phyloP scores from a whole-genome alignment of 495 filamentous ascomycete species.

The Talaromyces thailandensis region DNA sequence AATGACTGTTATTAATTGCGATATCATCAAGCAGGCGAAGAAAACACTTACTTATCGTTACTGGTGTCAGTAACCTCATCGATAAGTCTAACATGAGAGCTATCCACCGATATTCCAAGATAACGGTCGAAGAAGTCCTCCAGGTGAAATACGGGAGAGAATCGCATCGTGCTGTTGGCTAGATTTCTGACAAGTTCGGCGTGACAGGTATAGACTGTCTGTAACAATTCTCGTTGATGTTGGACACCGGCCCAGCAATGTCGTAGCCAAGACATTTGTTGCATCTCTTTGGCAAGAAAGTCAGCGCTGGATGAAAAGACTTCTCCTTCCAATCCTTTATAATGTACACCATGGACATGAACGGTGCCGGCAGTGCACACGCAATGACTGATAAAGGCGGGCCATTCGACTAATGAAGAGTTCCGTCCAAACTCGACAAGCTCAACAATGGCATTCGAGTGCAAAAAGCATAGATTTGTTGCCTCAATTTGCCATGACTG shows the following conservation, averaged over 20 bases:
- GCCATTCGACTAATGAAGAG: conserved; percentile 65
- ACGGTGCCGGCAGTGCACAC: conserved; percentile 77
- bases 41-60: conserved; percentile 4
- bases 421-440: conserved; percentile 66
- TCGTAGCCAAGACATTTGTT: conserved; percentile 63
- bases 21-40: not conserved
- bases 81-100: conserved; percentile 44
- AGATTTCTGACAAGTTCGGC: conserved; percentile 64
- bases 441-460: conserved; percentile 79
- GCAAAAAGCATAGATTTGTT: conserved; percentile 76
- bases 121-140: conserved; percentile 86
- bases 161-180: conserved; percentile 54
- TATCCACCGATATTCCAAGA: conserved; percentile 41
- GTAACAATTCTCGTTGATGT: conserved; percentile 68
- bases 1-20: not conserved
- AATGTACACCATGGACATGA: conserved; percentile 76
- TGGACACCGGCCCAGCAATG: conserved; percentile 69
- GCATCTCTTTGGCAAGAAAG: conserved; percentile 67
- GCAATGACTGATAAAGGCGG: conserved; percentile 73
- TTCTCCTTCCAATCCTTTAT: conserved; percentile 56
- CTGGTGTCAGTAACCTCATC: conserved; percentile 24
- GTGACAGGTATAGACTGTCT: conserved; percentile 64
- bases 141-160: conserved; percentile 69
- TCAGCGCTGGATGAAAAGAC: conserved; percentile 58
- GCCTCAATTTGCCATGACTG: conserved; percentile 88